phyloP scores from a whole-genome alignment of 805 yeast species.

The Grigorovia transvaalensis region DNA sequence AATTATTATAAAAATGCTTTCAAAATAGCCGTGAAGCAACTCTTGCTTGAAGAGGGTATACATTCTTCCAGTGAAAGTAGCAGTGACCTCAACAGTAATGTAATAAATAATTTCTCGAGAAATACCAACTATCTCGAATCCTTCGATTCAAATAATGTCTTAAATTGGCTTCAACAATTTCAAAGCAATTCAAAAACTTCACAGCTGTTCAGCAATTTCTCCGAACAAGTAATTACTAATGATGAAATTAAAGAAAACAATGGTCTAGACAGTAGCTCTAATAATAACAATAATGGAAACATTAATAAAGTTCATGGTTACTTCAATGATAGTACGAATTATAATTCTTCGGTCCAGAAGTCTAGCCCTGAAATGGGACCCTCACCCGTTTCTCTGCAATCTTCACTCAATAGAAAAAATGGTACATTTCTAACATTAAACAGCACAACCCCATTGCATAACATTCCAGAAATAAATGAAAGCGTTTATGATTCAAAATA shows the following conservation, averaged over 20 bases:
- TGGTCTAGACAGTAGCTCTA: too few species aligned
- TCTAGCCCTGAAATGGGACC: neutral
- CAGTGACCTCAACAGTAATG: too few species aligned
- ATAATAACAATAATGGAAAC: too few species aligned
- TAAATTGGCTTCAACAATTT: neutral
- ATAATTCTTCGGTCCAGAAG: neutral
- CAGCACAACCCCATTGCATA: neutral
- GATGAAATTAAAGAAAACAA: too few species aligned
- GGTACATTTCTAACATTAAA: too few species aligned
- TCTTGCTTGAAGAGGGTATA: conserved; percentile 17
- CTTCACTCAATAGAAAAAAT: neutral
- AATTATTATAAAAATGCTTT: conserved; percentile 40
- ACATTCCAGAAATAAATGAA: neutral
- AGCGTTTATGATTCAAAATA: neutral
- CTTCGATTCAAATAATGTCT: neutral
- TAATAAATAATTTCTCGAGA: too few species aligned
- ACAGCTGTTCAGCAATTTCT: too few species aligned
- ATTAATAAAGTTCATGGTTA: neutral
- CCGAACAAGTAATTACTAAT: too few species aligned
- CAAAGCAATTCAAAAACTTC: too few species aligned
- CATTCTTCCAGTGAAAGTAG: too few species aligned
- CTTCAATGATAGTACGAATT: neutral
- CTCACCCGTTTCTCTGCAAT: neutral
- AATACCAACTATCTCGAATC: conserved; percentile 6
- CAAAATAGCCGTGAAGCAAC: conserved; percentile 38